These are phyloP conservation scores for Ogataea henricii DNA, from an alignment of 805 yeast species.

Conservation along the genomic window DNA sequence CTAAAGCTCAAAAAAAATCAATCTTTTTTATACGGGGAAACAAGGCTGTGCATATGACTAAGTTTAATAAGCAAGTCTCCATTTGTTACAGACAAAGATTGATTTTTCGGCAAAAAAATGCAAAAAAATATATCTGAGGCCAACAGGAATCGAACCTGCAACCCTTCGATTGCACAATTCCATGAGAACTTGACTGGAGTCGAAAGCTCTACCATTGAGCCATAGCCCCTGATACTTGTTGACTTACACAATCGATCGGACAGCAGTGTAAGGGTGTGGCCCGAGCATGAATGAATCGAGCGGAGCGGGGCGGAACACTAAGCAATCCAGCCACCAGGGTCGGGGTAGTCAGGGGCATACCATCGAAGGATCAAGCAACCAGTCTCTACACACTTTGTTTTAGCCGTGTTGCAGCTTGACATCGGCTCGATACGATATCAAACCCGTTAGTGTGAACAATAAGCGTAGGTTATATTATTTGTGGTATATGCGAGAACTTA, in stretches of 20 bases:
- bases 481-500: neutral
- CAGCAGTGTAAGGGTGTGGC: neutral
- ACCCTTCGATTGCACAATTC: conserved; percentile 66
- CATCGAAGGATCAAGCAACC: too few relatives aligned
- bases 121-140: conserved; percentile 51
- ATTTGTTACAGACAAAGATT: too few relatives aligned
- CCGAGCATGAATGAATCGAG: too few relatives aligned
- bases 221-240: conserved; percentile 54
- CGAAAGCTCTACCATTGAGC: conserved; percentile 82
- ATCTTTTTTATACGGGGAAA: conserved; percentile 6
- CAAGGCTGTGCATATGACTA: conserved; percentile 6
- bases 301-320: too few relatives aligned
- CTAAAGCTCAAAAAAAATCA: too few relatives aligned
- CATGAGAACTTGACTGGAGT: conserved; percentile 51
- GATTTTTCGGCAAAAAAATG: neutral
- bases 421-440: too few relatives aligned
- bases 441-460: too few relatives aligned
- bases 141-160: conserved; percentile 89
- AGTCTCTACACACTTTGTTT: too few relatives aligned
- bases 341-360: too few relatives aligned
- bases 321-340: too few relatives aligned
- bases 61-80: conserved; percentile 2
- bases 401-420: too few relatives aligned
- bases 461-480: neutral
- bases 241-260: neutral